Evolutionary conservation across 768 basidiomycete genomes (phyloP), one percentile per base, ranked within the genome.

Genomic region (Mycena rebaudengoi): DNA sequence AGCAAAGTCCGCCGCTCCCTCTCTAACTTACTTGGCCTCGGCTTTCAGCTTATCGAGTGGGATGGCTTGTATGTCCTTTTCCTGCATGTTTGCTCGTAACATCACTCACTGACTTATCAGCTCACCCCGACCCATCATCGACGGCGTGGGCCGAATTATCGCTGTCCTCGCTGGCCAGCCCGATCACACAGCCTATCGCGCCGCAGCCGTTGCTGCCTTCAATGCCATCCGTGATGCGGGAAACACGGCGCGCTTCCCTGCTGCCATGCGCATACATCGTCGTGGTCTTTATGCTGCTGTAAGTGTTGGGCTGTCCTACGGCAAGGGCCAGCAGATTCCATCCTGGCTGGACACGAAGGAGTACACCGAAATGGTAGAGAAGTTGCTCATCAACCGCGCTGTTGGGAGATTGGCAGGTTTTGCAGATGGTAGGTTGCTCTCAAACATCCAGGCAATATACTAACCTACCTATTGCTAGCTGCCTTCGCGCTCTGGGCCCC

Each of bases 281-380:
- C 54, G 54, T 21, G 54, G 54, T 5, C 30, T 45, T 8, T 56
- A 32, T n/a, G 53, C 53, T 28, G 53, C 52, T n/a, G n/a, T n/a
- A n/a, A n/a, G n/a, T n/a, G 49, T 49, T 23, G 68, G 73, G 2
- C 48, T 71, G 0, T 72, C 65, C 0, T 68, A 70, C 39, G 70
- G 71, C 2, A 66, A 70, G 1, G 73, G 73, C 2, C 70, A 72
- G 1, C 13, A 35, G 29, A 23, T 35, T 4, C 60, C 64, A 16
- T 12, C 30, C 14, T 55, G 33, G 55, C 58, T 68, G 2, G 11
- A 43, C 33, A 30, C 25, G 30, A 45, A 46, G 26, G 28, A 26
- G 2, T 48, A 64, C 37, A 26, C 23, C 3, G 21, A 7, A 1
- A 26, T 64, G 8, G 53, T 39, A 0, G 59, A 57, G 1, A 11